A percentile compares a stretch with the other conserved stretches of the same genome.
Evolutionary conservation across 768 basidiomycete species (phyloP).

Genomic region (Sistotremastrum suecicum): DNA sequence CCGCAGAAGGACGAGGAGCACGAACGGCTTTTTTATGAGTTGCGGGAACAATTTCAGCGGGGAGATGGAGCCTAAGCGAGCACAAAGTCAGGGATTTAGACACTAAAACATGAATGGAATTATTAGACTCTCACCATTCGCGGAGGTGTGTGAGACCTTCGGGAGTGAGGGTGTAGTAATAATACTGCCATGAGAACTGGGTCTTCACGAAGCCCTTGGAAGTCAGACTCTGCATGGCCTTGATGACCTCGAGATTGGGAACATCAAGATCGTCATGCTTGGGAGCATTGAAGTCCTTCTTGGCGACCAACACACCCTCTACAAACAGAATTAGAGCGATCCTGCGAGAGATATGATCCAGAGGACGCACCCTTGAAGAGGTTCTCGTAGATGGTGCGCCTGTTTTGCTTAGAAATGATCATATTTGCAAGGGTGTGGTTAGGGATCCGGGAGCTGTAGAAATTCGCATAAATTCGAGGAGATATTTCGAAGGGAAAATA

Average conservation of each 20-base stretch:
- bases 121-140: conserved; percentile 44
- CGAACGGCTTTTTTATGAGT: conserved; percentile 97
- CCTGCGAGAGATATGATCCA: background rate
- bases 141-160: conserved; percentile 97
- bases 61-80: conserved; percentile 73
- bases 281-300: conserved; percentile 97
- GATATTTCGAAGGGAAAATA: background rate
- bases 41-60: conserved; percentile 87
- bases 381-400: conserved; percentile 94
- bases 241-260: conserved; percentile 57
- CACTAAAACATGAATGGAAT: conserved; percentile 2
- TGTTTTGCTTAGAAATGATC: conserved; percentile 94
- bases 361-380: conserved; percentile 91
- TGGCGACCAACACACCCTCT: conserved; percentile 99
- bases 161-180: conserved; percentile 94
- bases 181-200: conserved; percentile 99
- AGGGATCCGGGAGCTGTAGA: background rate
- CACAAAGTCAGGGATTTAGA: background rate
- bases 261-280: conserved; percentile 83
- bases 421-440: conserved; percentile 38
- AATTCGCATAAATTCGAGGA: background rate
- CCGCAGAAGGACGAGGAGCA: conserved; percentile 66
- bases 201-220: conserved; percentile 89
- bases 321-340: conserved; percentile 2
- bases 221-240: conserved; percentile 54